A percentile compares a stretch with the other conserved stretches of the same genome.
phyloP scores from a whole-genome alignment of 768 basidiomycete species.

The Phanerochaete carnosa region DNA sequence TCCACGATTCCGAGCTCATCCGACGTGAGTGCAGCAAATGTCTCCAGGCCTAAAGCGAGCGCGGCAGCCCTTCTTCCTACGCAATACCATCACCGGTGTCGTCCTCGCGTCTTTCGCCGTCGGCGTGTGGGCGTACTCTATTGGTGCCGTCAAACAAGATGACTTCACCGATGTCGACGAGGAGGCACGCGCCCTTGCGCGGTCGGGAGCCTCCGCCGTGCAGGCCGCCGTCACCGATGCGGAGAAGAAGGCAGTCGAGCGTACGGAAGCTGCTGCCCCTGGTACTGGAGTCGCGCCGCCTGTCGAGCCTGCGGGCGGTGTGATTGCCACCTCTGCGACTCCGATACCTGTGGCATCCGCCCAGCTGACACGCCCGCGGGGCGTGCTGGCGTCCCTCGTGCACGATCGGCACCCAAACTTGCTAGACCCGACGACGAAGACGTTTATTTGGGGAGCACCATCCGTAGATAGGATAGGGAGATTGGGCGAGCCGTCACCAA shows the following conservation, averaged over 20 bases:
- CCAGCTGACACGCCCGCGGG: conserved; percentile 25
- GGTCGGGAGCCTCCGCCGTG: conserved; percentile 18
- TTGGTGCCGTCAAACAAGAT: conserved; percentile 91
- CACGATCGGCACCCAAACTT: conserved; percentile 46
- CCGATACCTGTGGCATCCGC: not conserved
- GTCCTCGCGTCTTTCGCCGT: conserved; percentile 69
- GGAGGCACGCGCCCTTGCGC: conserved; percentile 59
- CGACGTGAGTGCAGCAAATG: conserved; percentile 54
- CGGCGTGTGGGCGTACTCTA: conserved; percentile 90
- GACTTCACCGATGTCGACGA: conserved; percentile 86
- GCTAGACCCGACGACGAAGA: conserved; percentile 60
- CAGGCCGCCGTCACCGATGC: conserved; percentile 26
- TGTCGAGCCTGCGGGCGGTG: not conserved
- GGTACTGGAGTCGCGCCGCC: not conserved
- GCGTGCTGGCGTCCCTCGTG: conserved; percentile 42
- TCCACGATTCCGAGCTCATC: not conserved
- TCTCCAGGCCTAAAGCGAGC: conserved; percentile 88
- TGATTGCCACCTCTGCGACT: not conserved
- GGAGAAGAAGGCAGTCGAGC: conserved; percentile 27
- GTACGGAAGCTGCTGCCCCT: conserved; percentile 16
- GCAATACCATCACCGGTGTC: conserved; percentile 78
- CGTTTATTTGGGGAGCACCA: conserved; percentile 72
- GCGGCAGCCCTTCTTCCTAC: conserved; percentile 74
- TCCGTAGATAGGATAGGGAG: conserved; percentile 60
- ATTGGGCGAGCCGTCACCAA: conserved; percentile 27